A percentile compares a stretch with the other conserved stretches of the same genome.
phyloP scores from a whole-genome alignment of 2,329 filamentous ascomycete species.

The Aspergillus luchuensis region DNA sequence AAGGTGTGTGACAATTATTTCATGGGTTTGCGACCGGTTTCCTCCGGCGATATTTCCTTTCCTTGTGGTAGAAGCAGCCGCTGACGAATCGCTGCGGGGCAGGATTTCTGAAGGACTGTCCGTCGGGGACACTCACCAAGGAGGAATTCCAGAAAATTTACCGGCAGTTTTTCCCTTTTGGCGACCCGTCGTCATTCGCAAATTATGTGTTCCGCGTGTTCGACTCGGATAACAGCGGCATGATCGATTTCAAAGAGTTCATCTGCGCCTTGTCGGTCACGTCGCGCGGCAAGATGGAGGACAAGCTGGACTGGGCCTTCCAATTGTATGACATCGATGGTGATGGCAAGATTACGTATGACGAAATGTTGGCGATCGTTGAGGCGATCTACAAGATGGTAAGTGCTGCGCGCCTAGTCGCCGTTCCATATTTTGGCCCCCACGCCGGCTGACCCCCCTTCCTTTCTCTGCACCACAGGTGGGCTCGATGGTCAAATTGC shows the following conservation, averaged over 20 bases:
- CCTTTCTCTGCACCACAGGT: constrained; percentile 59
- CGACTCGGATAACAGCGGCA: constrained; percentile 94
- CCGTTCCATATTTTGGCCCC: constrained; percentile 5
- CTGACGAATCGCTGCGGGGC: constrained; percentile 11
- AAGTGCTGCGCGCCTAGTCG: constrained; percentile 21
- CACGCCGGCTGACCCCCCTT: constrained; percentile 11
- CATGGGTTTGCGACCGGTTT: too few relatives aligned
- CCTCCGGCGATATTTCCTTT: neutral
- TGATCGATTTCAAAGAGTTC: constrained; percentile 99
- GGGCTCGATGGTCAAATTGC: constrained; percentile 98
- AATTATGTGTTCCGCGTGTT: constrained; percentile 99
- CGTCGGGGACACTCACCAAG: constrained; percentile 93
- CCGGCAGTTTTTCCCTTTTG: constrained; percentile 98
- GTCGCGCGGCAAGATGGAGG: constrained; percentile 96
- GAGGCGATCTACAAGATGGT: constrained; percentile 99
- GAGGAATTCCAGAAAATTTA: constrained; percentile 99
- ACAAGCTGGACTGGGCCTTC: constrained; percentile 99
- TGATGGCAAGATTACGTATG: constrained; percentile 97
- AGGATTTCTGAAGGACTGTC: constrained; percentile 99
- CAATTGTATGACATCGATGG: constrained; percentile 99
- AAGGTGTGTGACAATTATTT: constrained; percentile 64
- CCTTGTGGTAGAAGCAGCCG: neutral
- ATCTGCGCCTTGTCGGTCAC: constrained; percentile 98
- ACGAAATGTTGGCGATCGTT: constrained; percentile 98
- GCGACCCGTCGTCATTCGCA: constrained; percentile 94